phyloP scores from a whole-genome alignment of 352 stramenopile genomes.

The Phytopythium montanum region DNA sequence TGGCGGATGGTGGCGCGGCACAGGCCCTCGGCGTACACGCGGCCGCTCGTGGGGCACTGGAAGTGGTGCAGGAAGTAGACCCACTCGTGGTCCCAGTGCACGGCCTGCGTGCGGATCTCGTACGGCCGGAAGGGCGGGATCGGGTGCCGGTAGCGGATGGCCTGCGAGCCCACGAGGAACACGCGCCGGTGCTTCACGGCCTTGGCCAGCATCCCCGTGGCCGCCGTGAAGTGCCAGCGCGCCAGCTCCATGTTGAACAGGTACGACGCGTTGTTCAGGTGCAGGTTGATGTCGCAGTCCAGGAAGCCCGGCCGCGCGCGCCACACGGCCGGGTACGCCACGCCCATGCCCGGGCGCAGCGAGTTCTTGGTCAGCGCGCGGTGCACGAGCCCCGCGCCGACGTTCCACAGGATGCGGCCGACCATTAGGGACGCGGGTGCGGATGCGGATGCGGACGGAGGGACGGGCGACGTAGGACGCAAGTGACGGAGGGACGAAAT shows the following conservation, averaged over 20 bases:
- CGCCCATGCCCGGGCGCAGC: slow-evolving; percentile 51
- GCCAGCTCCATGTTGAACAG: slow-evolving; percentile 83
- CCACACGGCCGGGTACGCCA: slow-evolving; percentile 73
- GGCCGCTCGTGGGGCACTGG: slow-evolving; percentile 50
- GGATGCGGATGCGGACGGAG: too few species aligned
- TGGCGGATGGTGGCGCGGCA: slow-evolving; percentile 32
- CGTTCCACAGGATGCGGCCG: slow-evolving; percentile 73
- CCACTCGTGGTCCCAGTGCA: slow-evolving; percentile 44
- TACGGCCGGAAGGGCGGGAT: slow-evolving; percentile 57
- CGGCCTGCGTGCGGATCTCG: slow-evolving; percentile 49
- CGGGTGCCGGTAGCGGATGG: slow-evolving; percentile 49
- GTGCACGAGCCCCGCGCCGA: slow-evolving; percentile 56
- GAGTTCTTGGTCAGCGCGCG: slow-evolving; percentile 49
- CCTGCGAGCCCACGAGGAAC: slow-evolving; percentile 59
- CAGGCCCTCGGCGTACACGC: slow-evolving; percentile 55
- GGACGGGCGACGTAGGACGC: too few species aligned
- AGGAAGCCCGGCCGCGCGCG: slow-evolving; percentile 59
- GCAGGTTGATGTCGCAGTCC: slow-evolving; percentile 79
- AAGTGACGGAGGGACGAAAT: too few species aligned
- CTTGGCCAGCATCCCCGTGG: slow-evolving; percentile 46
- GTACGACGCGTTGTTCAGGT: slow-evolving; percentile 82
- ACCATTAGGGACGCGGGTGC: slow-evolving; percentile 32
- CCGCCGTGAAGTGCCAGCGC: slow-evolving; percentile 72
- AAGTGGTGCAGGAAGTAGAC: slow-evolving; percentile 63
- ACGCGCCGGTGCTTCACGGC: slow-evolving; percentile 44